Evolutionary conservation across 176 grass and related monocot genomes (phyloP).

Genomic region (Oryza meyeriana): DNA sequence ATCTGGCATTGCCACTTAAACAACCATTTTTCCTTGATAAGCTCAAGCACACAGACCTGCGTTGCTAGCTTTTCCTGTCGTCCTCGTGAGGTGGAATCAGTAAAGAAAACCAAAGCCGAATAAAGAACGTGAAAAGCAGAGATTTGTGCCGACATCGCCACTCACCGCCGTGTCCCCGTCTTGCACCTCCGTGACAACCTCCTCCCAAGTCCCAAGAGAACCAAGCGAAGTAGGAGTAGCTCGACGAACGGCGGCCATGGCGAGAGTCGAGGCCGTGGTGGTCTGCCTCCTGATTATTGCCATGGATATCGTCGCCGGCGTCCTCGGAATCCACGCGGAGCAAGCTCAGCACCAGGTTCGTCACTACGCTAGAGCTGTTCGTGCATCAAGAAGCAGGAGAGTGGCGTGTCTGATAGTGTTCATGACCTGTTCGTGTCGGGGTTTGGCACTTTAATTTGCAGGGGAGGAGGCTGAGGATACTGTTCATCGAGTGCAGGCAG

Average conservation of each 20-base stretch:
- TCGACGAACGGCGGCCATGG: constrained; percentile 35
- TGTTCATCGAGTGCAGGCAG: constrained; percentile 78
- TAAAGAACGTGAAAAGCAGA: constrained; percentile 42
- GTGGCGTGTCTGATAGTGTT: no score
- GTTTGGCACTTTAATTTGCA: constrained; percentile 25
- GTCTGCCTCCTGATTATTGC: constrained; percentile 70
- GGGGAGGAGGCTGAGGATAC: constrained; percentile 54
- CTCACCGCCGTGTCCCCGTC: no score
- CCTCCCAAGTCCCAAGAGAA: background rate
- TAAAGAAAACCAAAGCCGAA: constrained; percentile 34
- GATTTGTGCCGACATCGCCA: constrained; percentile 4
- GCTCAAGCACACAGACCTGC: background rate
- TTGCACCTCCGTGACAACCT: background rate
- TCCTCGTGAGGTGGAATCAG: constrained; percentile 27
- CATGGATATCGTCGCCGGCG: constrained; percentile 67
- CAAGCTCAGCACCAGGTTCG: constrained; percentile 71
- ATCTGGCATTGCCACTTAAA: background rate
- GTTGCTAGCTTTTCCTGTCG: background rate
- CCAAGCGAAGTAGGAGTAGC: background rate
- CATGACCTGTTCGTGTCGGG: background rate
- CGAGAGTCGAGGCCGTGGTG: constrained; percentile 51
- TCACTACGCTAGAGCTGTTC: no score
- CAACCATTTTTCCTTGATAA: background rate
- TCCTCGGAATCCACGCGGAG: constrained; percentile 76
- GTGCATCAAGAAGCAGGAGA: background rate